Conservation (phyloP, 768 basidiomycete genomes). For the Leccinum obscurum region DNA sequence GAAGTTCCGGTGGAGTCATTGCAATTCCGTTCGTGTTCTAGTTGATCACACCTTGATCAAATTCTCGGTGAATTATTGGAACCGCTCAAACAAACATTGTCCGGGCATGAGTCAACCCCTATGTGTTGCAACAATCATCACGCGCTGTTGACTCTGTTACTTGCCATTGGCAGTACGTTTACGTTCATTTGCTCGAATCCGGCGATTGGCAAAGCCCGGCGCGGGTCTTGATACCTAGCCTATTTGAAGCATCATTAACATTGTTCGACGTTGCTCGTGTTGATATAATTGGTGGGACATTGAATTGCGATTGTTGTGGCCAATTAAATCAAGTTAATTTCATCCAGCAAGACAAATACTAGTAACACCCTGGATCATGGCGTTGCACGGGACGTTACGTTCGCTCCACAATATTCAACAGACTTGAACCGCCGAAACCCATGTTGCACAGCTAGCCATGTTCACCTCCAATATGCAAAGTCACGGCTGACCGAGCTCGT, state of each 20-base stretch:
- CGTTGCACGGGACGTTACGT: neutral
- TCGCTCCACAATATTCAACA: too few species aligned
- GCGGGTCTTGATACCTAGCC: neutral
- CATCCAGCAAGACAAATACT: too few species aligned
- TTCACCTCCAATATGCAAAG: neutral
- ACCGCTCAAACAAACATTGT: too few species aligned
- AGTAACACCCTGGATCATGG: neutral
- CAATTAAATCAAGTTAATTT: too few species aligned
- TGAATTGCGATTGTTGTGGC: neutral
- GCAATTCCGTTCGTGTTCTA: neutral
- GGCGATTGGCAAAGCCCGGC: neutral
- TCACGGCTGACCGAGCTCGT: constrained; percentile 42
- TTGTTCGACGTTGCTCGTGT: too few species aligned
- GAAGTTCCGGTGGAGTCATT: neutral
- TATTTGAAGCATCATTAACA: neutral
- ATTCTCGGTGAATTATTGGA: neutral
- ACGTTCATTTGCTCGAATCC: too few species aligned
- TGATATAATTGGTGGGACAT: neutral
- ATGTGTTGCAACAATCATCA: neutral
- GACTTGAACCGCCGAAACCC: too few species aligned
- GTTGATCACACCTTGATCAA: neutral
- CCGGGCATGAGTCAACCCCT: neutral
- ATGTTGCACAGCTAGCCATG: neutral
- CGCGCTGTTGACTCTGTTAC: too few species aligned
- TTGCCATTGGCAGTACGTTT: too few species aligned